Base-by-base conservation (phyloP, 2,329 filamentous ascomycete genomes). In the Colletotrichum musicola region DNA sequence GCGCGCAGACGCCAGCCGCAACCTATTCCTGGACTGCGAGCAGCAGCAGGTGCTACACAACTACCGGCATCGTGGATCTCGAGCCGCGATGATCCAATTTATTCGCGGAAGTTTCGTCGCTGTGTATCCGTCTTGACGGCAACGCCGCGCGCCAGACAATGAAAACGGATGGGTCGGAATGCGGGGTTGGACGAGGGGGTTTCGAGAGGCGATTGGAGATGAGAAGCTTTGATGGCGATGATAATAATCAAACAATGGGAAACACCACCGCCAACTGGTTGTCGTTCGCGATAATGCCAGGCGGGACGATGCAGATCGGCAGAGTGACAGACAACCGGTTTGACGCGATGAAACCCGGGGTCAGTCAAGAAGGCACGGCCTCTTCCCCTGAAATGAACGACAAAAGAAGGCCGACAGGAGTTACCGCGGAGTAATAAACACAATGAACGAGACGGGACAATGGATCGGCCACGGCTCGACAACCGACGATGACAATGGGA, bases 11-110 rank as follows among this genome's bases (percentile, higher is more conserved):
- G 38, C 53, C 60, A 49, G 44, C 30, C 30, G 30, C 30, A 35
- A 59, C 57, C 64, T 68, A 68, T 68, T 68, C 53, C 54, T 68
- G 64, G 59, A 64, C 47, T 40, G 58, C 54, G 53, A 18, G 42
- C 35, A 7, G 30, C 12, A 35, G 30, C 30, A 35, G 30, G 30
- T 35, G 4, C 7, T 35, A 35, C 30, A 35, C 30, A 35, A 35
- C 30, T 35, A 35, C 20, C 55, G 54, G 22, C 14, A 7, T 27
- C 22, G 40, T 22, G 50, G 53, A 47, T 47, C 42, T 22, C n/a
- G 27, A n/a, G 18, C 35, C 27, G 27, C 18, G 20, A 44, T 54
- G 44, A 35, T 18, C 42, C 53, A 53, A 53, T 38, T 38, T 55
- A 12, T 20, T 56, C 47, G 51, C 64, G 64, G 59, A 62, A 20